Evolutionary conservation across 2,329 filamentous ascomycete species (phyloP).

Genomic region (Pestalotiopsis sp.): DNA sequence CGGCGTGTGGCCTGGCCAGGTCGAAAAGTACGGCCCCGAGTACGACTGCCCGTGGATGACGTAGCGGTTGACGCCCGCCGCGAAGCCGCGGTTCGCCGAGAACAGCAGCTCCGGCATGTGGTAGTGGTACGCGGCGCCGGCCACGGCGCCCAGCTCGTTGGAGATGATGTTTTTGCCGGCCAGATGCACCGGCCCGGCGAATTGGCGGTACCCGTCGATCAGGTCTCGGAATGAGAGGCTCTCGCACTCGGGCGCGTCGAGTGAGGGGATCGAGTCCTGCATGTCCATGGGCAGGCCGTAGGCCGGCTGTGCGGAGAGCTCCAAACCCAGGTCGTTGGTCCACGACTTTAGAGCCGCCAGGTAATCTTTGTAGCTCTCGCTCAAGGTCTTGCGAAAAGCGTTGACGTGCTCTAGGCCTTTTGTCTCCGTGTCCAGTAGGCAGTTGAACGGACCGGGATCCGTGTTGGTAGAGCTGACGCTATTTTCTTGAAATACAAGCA

Average conservation of each 20-base stretch:
- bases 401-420: neutral
- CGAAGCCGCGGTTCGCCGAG: neutral
- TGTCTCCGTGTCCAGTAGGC: neutral
- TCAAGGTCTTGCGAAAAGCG: neutral
- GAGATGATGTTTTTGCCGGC: neutral
- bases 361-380: neutral
- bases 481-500: neutral
- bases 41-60: neutral
- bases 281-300: neutral
- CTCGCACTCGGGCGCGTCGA: neutral
- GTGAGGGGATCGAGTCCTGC: neutral
- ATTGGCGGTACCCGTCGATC: neutral
- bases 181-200: neutral
- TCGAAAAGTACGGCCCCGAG: neutral
- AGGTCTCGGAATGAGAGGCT: neutral
- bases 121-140: neutral
- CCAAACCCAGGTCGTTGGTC: neutral
- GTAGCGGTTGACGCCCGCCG: neutral
- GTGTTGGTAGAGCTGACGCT: neutral
- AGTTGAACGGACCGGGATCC: neutral
- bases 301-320: neutral
- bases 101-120: neutral
- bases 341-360: neutral
- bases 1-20: neutral
- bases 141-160: neutral